Base-by-base conservation (phyloP, 2,329 filamentous ascomycete genomes). In the Didymella lethalis region DNA sequence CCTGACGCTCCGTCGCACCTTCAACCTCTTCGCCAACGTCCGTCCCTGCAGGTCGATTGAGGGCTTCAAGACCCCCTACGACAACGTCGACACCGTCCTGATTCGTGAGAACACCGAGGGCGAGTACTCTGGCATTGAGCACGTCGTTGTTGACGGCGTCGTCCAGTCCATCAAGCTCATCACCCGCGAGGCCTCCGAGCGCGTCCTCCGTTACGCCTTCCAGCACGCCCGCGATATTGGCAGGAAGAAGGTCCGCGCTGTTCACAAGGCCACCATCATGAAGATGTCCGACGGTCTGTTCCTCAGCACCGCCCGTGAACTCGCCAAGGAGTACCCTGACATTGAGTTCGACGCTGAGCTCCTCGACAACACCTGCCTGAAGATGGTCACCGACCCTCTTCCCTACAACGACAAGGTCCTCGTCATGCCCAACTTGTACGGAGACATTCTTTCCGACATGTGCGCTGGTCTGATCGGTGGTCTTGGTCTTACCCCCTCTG, bases 221-320 rank as follows among this genome's bases (percentile, higher is more conserved):
- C 94, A 99, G 84, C 93, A 99, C 79, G 95, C 95, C 71, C 86
- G 95, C 81, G 88, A 92, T 72, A 90, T 97, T 76, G 93, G 93
- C 82, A 91, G 92, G 85, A 93, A 88, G 79, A 97, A 97, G 90
- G 94, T 98, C 75, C 92, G 93, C 76, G 94, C 93, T 61, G 93
- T 98, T 65, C 95, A 99, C 90, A 99, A 99, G 88, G 95, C 95
- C 79, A 98, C 95, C 77, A 99, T 99, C 84, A 99, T 99, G 95
- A 99, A 99, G 89, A 96, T 97, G 92, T 94, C 90, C 78, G 95
- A 99, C 80, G 95, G 95, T 83, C 91, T 99, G 63, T 99, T 99
- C 89, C 87, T 99, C 71, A 91, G 86, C 80, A 92, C 90, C 64
- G 95, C 90, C 71, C 84, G 88, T 70, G 87, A 95, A 63, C 88